Evolutionary conservation across 306 rosid genomes (phyloP).

Genomic region (Hippophae tibetana): DNA sequence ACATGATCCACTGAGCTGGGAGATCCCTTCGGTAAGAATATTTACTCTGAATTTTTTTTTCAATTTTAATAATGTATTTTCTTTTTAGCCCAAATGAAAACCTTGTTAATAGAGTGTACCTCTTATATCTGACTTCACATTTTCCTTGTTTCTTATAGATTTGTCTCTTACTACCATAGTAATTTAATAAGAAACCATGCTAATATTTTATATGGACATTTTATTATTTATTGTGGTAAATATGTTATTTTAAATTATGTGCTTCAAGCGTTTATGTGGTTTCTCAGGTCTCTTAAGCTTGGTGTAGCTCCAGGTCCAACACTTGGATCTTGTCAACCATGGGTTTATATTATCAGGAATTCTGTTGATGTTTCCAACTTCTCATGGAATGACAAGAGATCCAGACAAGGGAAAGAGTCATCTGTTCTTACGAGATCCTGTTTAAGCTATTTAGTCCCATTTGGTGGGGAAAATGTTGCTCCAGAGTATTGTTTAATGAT

Average conservation of each 20-base stretch:
- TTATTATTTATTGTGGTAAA: no score
- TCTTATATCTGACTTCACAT: background rate
- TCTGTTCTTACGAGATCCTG: constrained; percentile 84
- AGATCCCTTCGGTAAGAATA: constrained; percentile 57
- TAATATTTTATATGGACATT: no score
- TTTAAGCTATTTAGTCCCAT: constrained; percentile 44
- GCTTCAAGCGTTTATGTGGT: no score
- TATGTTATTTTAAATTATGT: no score
- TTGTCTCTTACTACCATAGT: no score
- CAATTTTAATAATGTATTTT: no score
- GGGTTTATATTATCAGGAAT: constrained; percentile 47
- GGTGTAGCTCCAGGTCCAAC: constrained; percentile 73
- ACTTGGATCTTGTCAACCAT: constrained; percentile 67
- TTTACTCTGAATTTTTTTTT: background rate
- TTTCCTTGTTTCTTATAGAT: no score
- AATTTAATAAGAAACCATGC: no score
- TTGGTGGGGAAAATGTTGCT: constrained; percentile 54
- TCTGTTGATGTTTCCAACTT: constrained; percentile 71
- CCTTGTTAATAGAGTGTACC: no score
- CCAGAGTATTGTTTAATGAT: constrained; percentile 59
- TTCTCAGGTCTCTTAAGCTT: constrained; percentile 80
- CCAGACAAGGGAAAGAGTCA: constrained; percentile 96
- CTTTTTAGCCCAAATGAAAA: no score
- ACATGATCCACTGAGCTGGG: constrained; percentile 94
- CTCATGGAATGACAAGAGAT: constrained; percentile 93